Base-by-base conservation (phyloP, 1,139 yeast species). In the Yamadazyma atlantica region DNA sequence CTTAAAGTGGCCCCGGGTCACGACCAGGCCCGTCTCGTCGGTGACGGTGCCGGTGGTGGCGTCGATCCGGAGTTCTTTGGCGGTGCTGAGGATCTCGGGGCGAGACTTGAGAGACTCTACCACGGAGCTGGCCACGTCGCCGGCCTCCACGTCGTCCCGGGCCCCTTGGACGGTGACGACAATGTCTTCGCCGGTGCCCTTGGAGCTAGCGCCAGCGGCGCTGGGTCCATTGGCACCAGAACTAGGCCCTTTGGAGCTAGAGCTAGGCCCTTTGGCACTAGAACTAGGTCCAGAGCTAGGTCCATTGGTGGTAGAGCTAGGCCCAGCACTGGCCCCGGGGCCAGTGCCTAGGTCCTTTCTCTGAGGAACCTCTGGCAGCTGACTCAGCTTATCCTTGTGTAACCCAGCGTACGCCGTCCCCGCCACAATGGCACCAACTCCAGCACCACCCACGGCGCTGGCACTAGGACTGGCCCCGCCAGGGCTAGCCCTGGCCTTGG, bases 11-110 rank as follows among this genome's bases (percentile, higher is more conserved):
- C 30, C 30, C 15, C n/a, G 15, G 21, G 30, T 9, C 15, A 28
- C 21, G 3, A 41, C 34, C 8, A 43, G 37, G 11, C 64, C 66
- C 13, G 49, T 44, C 37, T 64, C 68, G 42, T 66, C 66, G 19
- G 59, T 54, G 17, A 65, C 62, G 15, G 50, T 43, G 10, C 71
- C 71, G 23, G 62, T 53, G 8, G 37, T 36, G 13, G 66, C 63
- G 45, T 66, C 62, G 29, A 65, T 61, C 36, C 47, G 58, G 30
- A 66, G 48, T 38, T 58, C 65, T 39, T 57, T 54, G 15, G 56
- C 58, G 10, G 45, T 41, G 2, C 50, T 43, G 31, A 64, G 48
- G 1, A 57, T 43, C n/a, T 56, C 55, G 3, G 64, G 63, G 24
- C 54, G 52, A 10, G 52, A 46, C 39, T 57, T 57, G 22, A 66